Evolutionary conservation across 73 alveolate genomes (phyloP), one percentile per base, ranked within the genome.

Genomic region (Tetrahymena malaccensis): DNA sequence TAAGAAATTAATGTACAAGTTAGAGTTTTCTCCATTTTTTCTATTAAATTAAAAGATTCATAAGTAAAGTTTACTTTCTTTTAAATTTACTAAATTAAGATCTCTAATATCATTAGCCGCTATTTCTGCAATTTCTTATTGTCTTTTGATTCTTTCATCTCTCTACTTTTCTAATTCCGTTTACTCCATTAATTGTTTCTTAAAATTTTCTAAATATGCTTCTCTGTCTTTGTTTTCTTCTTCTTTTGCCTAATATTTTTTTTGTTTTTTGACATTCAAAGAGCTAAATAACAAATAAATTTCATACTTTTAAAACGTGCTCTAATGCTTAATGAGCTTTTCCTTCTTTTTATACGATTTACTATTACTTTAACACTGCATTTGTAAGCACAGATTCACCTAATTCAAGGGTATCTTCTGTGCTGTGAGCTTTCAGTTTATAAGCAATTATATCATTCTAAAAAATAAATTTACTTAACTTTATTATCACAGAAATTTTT

Each of bases 101-200:
- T 95, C 97, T 93, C 89, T 95, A 6, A 95, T 95, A 56, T 93
- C 95, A 43, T 95, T 95, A 10, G 97, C 97, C 31, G 97, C 97
- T 22, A 95, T 94, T 89, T 95, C 97, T n/a, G 97, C 97, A 4
- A 95, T 95, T 35, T 95, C 97, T 55, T 95, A 95, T 95, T 95
- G 31, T 93, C 97, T 95, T 44, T 95, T 95, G 21, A 85, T 93
- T 89, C 97, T 85, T 31, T 95, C 97, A 17, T 95, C 97, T 85
- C 95, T 95, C 89, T 95, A 83, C 84, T 89, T 43, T n/a, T 95
- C 97, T 34, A 95, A 55, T n/a, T 57, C 94, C 4, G 44, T 43
- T 89, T 57, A 43, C 21, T 95, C 55, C 58, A 55, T 95, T 43
- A 95, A 56, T 21, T 95, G 89, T 37, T 89, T 57, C 85, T 95